These are phyloP conservation scores for Lodderomyces jiufengensis DNA, from an alignment of 1,139 yeast genomes.

Conservation along the genomic window DNA sequence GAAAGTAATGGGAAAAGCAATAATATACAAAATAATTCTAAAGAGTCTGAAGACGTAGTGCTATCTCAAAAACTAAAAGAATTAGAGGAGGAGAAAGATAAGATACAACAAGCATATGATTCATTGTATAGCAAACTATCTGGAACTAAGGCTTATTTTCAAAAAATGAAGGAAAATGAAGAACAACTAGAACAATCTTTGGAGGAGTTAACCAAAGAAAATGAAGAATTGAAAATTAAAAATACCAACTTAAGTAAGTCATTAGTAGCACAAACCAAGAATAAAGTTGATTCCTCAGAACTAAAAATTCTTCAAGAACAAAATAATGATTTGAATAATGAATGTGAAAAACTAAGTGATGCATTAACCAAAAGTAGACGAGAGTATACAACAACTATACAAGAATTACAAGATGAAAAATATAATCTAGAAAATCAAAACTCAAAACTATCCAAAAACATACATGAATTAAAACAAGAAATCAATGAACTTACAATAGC, in stretches of 20 bases:
- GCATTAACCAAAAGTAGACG: conserved; percentile 46
- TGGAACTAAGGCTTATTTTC: conserved; percentile 73
- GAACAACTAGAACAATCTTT: conserved; percentile 57
- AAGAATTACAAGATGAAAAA: conserved; percentile 43
- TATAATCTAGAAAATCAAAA: conserved; percentile 41
- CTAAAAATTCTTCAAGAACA: conserved; percentile 30
- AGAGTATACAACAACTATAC: conserved; percentile 42
- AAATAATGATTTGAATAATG: conserved; percentile 54
- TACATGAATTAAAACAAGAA: conserved; percentile 39
- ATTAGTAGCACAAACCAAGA: neutral
- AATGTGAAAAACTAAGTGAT: conserved; percentile 59
- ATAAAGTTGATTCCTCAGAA: neutral
- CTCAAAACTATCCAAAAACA: conserved; percentile 29
- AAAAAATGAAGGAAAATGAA: conserved; percentile 74
- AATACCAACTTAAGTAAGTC: conserved; percentile 21
- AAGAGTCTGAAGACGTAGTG: neutral
- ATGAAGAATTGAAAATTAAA: conserved; percentile 26
- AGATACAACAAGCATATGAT: conserved; percentile 69
- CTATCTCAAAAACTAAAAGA: conserved; percentile 10
- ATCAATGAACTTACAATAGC: conserved; percentile 46
- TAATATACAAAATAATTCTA: neutral
- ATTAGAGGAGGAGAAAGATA: conserved; percentile 52
- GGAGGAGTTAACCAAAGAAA: conserved; percentile 25
- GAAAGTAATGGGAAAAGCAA: neutral
- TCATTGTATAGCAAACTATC: conserved; percentile 70